Base-by-base conservation (phyloP, 148 eudicot species). In the Camellia sinensis region DNA sequence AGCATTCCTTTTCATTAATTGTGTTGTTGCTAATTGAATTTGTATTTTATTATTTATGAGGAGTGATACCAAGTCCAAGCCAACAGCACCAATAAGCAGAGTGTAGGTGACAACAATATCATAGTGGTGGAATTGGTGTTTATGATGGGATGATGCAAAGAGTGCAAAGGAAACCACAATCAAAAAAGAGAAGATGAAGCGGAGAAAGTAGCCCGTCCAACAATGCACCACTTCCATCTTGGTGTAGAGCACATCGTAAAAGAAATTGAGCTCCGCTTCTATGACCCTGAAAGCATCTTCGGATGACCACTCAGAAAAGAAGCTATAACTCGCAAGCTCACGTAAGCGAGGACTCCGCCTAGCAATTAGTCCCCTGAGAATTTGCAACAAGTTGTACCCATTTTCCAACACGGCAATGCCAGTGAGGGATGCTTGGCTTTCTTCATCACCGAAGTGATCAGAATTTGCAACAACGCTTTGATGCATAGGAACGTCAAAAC, bases 211-310 rank as follows among this genome's bases (percentile, higher is more conserved):
- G 7, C 71, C 71, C 0, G 43, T 67, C 71, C 43, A 14, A 4
- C 50, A 15, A 43, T 67, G 71, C 48, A 67, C 71, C 48, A 43
- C 71, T 1, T 10, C 71, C 50, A 41, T 67, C 50, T 67, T 67
- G 9, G 71, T 67, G 50, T 67, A 43, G 50, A 67, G 71, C 19
- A 9, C 71, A 67, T 67, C 71, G 17, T 67, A 67, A 52, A 67
- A 11, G 50, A 67, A 43, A 67, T 67, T 67, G 50, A 67, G 71
- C 71, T 67, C 74, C 3, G 46, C 56, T 18, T 74, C 77, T 48
- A 74, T 74, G 7, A 74, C 65, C 37, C 8, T 53, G 40, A 74
- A 56, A 29, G 65, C 77, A 57, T 74, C 65, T 29, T 37, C 1
- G 15, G 2, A 37, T 29, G 2, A 22, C 21, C 64, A 54, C 7